A percentile compares a stretch with the other conserved stretches of the same genome.
phyloP scores from a whole-genome alignment of 83 land plant species.

The Thuja plicata region DNA sequence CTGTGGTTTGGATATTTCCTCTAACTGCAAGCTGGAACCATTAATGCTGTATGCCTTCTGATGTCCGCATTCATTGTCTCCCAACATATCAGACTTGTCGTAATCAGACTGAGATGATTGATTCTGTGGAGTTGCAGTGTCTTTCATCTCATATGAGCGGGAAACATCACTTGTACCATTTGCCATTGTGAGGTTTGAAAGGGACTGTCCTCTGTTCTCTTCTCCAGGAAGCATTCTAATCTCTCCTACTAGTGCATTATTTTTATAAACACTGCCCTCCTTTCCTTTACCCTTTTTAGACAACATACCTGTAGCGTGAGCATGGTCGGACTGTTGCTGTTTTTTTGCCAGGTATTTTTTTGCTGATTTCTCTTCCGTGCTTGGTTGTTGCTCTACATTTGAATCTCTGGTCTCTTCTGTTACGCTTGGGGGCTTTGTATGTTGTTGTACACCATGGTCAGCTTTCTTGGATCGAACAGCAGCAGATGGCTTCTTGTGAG shows the following conservation, averaged over 20 bases:
- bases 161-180: neutral
- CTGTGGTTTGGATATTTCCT: neutral
- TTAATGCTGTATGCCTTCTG: neutral
- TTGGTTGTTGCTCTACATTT: neutral
- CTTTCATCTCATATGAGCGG: neutral
- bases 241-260: neutral
- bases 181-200: neutral
- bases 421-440: neutral
- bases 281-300: neutral
- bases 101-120: neutral
- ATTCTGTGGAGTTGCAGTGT: neutral
- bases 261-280: neutral
- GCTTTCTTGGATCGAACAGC: neutral
- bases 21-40: neutral
- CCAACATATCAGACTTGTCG: neutral
- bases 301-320: neutral
- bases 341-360: neutral
- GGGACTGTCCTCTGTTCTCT: neutral
- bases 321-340: neutral
- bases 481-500: neutral
- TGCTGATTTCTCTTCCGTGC: neutral
- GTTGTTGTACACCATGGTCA: neutral
- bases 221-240: neutral
- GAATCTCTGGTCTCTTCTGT: neutral
- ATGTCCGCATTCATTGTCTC: neutral